Evolutionary conservation across 2,329 filamentous ascomycete species (phyloP).

Genomic region (Madurella mycetomatis): DNA sequence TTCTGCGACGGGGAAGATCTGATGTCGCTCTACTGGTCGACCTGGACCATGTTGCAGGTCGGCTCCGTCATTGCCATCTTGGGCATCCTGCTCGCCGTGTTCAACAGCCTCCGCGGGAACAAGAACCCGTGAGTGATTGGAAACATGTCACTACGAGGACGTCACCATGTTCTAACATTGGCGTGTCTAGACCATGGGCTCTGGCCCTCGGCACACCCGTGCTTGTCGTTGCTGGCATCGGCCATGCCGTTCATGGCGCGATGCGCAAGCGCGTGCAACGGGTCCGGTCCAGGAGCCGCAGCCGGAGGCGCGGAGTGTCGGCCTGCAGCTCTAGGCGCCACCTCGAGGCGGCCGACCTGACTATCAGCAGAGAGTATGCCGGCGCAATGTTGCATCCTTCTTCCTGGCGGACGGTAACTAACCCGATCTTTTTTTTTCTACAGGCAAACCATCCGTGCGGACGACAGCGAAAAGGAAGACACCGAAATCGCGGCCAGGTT

Average conservation of each 20-base stretch:
- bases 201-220: constrained; percentile 57
- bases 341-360: constrained; percentile 15
- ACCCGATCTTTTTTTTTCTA: background rate
- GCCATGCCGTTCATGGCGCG: constrained; percentile 43
- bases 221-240: constrained; percentile 52
- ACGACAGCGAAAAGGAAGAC: constrained; percentile 33
- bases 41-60: constrained; percentile 57
- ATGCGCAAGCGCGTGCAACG: constrained; percentile 34
- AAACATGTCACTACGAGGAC: background rate
- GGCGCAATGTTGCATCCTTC: background rate
- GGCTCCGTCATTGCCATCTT: constrained; percentile 55
- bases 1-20: constrained; percentile 59
- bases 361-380: constrained; percentile 44
- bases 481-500: constrained; percentile 32
- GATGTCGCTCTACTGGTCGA: constrained; percentile 57
- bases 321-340: constrained; percentile 10
- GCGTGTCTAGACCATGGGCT: constrained; percentile 45
- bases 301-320: constrained; percentile 12
- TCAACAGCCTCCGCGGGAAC: constrained; percentile 45
- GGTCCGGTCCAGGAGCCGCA: constrained; percentile 19
- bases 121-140: constrained; percentile 45
- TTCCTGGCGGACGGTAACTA: constrained; percentile 10
- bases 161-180: background rate
- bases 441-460: constrained; percentile 22
- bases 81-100: constrained; percentile 51